Percentiles rank a stretch among this genome's conserved stretches.
phyloP scores from a whole-genome alignment of 768 basidiomycete genomes.

The Lactarius psammicola region DNA sequence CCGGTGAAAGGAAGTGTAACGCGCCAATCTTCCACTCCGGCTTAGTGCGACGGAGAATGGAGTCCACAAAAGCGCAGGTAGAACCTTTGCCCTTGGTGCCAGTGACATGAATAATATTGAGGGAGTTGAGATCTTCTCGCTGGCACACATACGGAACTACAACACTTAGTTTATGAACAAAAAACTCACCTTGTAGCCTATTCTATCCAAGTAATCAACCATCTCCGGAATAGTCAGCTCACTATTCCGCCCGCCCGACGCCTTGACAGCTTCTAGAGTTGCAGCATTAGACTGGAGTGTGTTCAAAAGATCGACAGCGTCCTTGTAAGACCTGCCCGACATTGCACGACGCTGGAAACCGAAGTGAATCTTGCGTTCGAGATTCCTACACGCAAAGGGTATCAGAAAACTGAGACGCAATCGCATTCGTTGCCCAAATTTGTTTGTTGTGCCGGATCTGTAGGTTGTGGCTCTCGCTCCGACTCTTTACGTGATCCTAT shows the following conservation, averaged over 20 bases:
- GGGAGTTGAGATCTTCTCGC: conserved; percentile 77
- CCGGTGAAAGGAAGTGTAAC: conserved; percentile 27
- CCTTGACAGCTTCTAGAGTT: conserved; percentile 79
- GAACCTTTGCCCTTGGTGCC: conserved; percentile 99
- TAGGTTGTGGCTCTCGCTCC: background rate
- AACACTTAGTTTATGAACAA: conserved; percentile 27
- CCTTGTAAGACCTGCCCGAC: conserved; percentile 65
- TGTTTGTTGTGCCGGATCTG: background rate
- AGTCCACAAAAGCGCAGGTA: conserved; percentile 89
- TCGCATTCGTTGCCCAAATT: conserved; percentile 15
- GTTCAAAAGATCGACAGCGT: conserved; percentile 73
- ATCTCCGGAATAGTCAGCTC: conserved; percentile 80
- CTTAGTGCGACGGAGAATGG: conserved; percentile 71
- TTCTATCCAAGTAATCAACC: conserved; percentile 81
- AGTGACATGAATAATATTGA: conserved; percentile 95
- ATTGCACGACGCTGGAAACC: conserved; percentile 40
- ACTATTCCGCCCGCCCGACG: conserved; percentile 59
- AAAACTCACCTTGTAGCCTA: conserved; percentile 76
- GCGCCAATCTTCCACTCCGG: conserved; percentile 81
- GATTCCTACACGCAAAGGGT: background rate
- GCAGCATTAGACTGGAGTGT: conserved; percentile 91
- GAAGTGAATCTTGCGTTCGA: background rate
- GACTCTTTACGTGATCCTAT: background rate
- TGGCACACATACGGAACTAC: conserved; percentile 35
- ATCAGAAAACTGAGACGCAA: conserved; percentile 2